A percentile compares a stretch with the other conserved stretches of the same genome.
Evolutionary conservation across 805 yeast genomes (phyloP).

Genomic region (Candida multigemmis): DNA sequence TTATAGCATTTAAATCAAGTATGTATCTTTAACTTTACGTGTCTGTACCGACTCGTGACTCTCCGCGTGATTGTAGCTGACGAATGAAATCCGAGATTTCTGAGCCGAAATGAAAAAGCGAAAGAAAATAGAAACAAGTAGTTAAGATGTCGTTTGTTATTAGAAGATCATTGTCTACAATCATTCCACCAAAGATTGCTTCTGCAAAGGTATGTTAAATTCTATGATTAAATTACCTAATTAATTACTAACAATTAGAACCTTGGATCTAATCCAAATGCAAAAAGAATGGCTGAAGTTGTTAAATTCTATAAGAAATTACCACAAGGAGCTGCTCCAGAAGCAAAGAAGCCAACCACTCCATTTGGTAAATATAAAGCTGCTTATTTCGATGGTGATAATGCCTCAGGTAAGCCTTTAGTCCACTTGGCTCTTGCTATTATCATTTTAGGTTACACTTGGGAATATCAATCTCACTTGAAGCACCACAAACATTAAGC

Average conservation of each 20-base stretch:
- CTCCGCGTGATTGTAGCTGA: no score
- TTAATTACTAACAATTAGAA: conserved; percentile 39
- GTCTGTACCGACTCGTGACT: no score
- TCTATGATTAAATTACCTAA: background rate
- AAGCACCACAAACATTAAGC: conserved; percentile 26
- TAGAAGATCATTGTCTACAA: conserved; percentile 89
- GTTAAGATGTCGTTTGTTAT: conserved; percentile 66
- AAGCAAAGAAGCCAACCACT: conserved; percentile 54
- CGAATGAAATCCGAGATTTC: no score
- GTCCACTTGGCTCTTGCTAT: conserved; percentile 65
- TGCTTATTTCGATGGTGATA: conserved; percentile 76
- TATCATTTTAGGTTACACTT: conserved; percentile 72
- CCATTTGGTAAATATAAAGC: conserved; percentile 74
- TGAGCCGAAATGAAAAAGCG: no score
- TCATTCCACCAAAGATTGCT: conserved; percentile 98
- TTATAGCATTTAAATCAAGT: no score
- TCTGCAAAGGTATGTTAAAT: conserved; percentile 71
- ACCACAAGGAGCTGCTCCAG: conserved; percentile 89
- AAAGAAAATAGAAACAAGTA: no score
- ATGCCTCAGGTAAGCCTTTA: conserved; percentile 77
- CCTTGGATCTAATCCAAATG: conserved; percentile 92
- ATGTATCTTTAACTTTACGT: no score
- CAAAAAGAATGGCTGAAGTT: conserved; percentile 92
- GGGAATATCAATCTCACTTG: conserved; percentile 90
- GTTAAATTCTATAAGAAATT: conserved; percentile 92